Percentiles rank a stretch among this genome's conserved stretches.
phyloP scores from a whole-genome alignment of 345 rosid species.

The Citrus inodora region DNA sequence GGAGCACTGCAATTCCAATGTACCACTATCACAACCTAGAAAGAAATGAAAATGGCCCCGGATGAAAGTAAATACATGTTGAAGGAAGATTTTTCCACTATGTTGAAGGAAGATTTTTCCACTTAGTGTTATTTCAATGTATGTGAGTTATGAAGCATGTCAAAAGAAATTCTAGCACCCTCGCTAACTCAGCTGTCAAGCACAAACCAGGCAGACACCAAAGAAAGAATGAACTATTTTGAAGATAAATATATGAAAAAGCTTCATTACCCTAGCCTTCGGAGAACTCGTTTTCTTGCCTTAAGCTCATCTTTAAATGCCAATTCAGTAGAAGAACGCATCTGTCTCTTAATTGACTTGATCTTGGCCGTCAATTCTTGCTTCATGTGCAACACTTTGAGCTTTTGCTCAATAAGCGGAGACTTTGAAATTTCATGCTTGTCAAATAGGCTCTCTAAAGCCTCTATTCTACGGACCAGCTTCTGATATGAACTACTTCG shows the following conservation, averaged over 20 bases:
- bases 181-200: not conserved
- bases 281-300: slow-evolving; percentile 91
- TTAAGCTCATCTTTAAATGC: slow-evolving; percentile 98
- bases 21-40: not conserved
- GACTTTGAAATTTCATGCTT: slow-evolving; percentile 90
- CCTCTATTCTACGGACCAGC: slow-evolving; percentile 75
- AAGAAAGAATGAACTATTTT: not conserved
- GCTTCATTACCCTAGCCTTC: slow-evolving; percentile 79
- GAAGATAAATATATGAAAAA: not conserved
- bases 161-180: not conserved
- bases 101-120: not conserved
- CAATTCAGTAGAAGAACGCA: slow-evolving; percentile 71
- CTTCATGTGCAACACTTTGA: slow-evolving; percentile 71
- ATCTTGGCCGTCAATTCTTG: slow-evolving; percentile 76
- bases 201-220: not conserved
- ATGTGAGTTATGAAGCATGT: not conserved
- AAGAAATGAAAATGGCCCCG: not conserved
- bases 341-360: slow-evolving; percentile 68
- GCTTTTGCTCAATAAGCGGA: slow-evolving; percentile 76
- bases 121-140: not conserved
- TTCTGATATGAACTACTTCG: slow-evolving; percentile 74
- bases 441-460: slow-evolving; percentile 75
- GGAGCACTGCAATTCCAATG: not conserved
- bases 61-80: not conserved
- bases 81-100: not conserved